Base-by-base conservation (phyloP, 176 grass and related monocot species). In the Alloteropsis semialata region DNA sequence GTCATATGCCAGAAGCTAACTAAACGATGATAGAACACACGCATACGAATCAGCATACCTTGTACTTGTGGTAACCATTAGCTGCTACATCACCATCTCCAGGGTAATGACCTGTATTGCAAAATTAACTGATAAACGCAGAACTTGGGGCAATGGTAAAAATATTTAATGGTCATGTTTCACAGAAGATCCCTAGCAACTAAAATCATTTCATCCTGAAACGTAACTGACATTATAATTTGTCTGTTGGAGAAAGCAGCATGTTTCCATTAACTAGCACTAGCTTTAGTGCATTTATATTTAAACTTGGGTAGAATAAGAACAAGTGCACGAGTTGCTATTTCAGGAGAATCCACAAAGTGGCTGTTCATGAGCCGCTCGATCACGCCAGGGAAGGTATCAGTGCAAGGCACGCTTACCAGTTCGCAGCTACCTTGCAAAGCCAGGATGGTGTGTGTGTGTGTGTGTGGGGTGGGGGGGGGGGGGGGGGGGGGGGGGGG, bases 61-160 rank as follows among this genome's bases (percentile, higher is more conserved):
- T 87, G 32, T 91, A 91, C 48, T 87, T 87, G 41, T 91, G 89
- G 81, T 91, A 87, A 18, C 84, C 84, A 16, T 87, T 79, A 21
- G 69, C 45, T 27, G 89, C 89, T 22, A 84, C 84, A 27, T 91
- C 89, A 36, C 84, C 80, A 2, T 28, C 50, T 45, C 81, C 62
- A 33, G 49, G 10, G 28, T 34, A 8, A 68, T 45, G 48, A 33
- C 82, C 82, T 84, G 73, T 58, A 57, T 84, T 67, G 49, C 37
- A 25, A 11, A 67, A 57, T 14, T 46, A 29, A 50, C 48, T 45
- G 25, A 34, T 68, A 21, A 83, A 59, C 32, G 34, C 11, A 36
- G 13, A 83, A 50, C 43, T 30, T 44, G 22, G 41, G 22, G 54
- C 4, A 11, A 25, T 5, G 36, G 16, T 13, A 12, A 44, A 25